These are phyloP conservation scores for Phytophthora pseudosyringae DNA, from an alignment of 352 stramenopile genomes.

Conservation along the genomic window DNA sequence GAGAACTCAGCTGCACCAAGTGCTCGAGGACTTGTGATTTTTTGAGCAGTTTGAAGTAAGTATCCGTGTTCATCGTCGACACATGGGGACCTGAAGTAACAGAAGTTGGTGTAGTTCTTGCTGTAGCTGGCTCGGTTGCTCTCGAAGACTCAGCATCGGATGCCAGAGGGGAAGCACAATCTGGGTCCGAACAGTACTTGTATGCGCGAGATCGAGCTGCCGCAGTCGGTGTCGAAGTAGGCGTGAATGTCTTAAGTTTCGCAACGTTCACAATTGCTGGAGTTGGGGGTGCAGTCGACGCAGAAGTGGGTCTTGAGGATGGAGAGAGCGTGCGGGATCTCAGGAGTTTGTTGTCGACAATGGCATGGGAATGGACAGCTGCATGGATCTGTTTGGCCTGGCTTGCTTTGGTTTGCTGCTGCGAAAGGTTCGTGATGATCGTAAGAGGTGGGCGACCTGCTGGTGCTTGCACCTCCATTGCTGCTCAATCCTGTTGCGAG, in stretches of 20 bases:
- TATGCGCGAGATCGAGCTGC: constrained; percentile 26
- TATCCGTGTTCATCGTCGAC: constrained; percentile 52
- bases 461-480: constrained; percentile 26
- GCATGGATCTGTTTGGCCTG: constrained; percentile 5
- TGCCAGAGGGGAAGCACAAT: constrained; percentile 33
- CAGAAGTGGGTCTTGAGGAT: constrained; percentile 14
- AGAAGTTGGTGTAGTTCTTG: constrained; percentile 10
- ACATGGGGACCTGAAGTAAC: constrained; percentile 7
- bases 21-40: constrained; percentile 72
- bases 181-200: constrained; percentile 44
- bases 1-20: constrained; percentile 47
- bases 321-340: constrained; percentile 23
- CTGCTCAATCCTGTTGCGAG: constrained; percentile 6
- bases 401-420: constrained; percentile 6
- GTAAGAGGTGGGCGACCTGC: constrained; percentile 23
- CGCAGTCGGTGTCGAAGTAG: constrained; percentile 12
- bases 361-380: constrained; percentile 8
- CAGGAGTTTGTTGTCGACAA: not conserved
- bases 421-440: constrained; percentile 28
- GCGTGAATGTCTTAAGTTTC: constrained; percentile 20
- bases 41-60: constrained; percentile 74
- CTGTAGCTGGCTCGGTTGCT: not conserved
- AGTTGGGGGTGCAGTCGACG: constrained; percentile 8
- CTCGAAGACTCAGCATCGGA: constrained; percentile 5
- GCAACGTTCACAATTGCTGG: not conserved